Base-by-base conservation (phyloP, 2,329 filamentous ascomycete species). In the Ophiostoma perfectum region DNA sequence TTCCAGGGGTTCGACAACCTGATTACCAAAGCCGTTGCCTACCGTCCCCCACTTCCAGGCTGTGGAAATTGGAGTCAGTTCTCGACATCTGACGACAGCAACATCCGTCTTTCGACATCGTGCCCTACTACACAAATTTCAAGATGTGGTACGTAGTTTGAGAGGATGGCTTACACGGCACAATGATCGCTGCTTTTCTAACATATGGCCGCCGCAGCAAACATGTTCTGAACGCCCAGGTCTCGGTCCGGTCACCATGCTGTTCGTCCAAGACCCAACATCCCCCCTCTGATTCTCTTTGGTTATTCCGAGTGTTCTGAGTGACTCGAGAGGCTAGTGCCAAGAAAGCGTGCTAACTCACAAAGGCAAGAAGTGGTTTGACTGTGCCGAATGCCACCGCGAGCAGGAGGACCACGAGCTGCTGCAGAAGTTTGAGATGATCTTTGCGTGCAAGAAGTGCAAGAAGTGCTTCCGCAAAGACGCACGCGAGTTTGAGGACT, bases 361-460 rank as follows among this genome's bases (percentile, higher is more conserved):
- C 0, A 12, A 74, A 94, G 92, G 92, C 83, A 86, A 88, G 70
- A 97, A 97, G 83, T 99, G 96, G 96, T 99, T 97, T 81, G 95
- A 99, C 82, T 99, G 95, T 80, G 91, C 92, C 72, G 90, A 97
- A 78, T 99, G 95, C 81, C 95, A 99, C 81, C 81, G 81, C 67
- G 95, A 99, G 78, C 83, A 87, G 71, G 90, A 96, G 78, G 80
- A 82, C 70, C 95, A 98, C 78, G 80, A 85, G 49, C 87, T 99
- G 36, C 80, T 86, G 67, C 90, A 96, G 80, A 84, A 83, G 72
- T 84, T 89, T 74, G 95, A 99, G 76, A 96, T 99, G 92, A 86
- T 83, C 49, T 98, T 99, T 76, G 92, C 92, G 66, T 99, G 95
- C 86, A 99, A 99, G 76, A 99, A 99, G 82, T 99, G 95, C 88